phyloP scores from a whole-genome alignment of 2,329 filamentous ascomycete genomes.

The Fusarium nisikadoi region DNA sequence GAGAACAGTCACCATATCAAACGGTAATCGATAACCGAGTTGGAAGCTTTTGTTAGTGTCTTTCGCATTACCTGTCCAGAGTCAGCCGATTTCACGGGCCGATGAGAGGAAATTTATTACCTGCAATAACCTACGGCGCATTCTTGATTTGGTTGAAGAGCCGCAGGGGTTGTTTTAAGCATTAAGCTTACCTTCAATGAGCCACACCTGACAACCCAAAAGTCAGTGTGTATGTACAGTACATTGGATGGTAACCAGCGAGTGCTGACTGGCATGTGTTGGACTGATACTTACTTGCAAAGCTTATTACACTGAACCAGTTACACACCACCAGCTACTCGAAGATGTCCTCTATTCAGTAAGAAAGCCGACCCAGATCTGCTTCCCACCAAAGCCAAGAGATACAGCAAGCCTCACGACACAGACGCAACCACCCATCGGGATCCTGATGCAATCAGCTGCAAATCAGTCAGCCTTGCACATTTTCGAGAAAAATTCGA shows the following conservation, averaged over 20 bases:
- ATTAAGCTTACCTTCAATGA: constrained; percentile 15
- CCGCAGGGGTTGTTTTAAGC: constrained; percentile 16
- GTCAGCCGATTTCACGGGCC: constrained; percentile 4
- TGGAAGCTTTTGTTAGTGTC: not conserved
- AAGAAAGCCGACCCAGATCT: not conserved
- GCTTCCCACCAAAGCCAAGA: not conserved
- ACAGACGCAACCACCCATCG: not conserved
- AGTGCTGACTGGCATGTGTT: not conserved
- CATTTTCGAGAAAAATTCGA: constrained; percentile 1
- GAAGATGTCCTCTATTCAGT: too few relatives aligned
- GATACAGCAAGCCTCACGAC: not conserved
- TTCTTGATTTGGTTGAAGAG: constrained; percentile 1
- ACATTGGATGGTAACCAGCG: not conserved
- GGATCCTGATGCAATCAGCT: not conserved
- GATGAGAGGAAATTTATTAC: constrained; percentile 13
- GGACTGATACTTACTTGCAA: not conserved
- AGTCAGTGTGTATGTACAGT: not conserved
- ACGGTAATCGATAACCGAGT: constrained; percentile 2
- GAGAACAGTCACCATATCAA: not conserved
- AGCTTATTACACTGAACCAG: not conserved
- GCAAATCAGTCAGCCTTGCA: not conserved
- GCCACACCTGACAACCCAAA: constrained; percentile 5
- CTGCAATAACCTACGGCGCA: constrained; percentile 11
- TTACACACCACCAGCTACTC: not conserved
- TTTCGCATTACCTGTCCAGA: not conserved